Evolutionary conservation across 345 rosid species (phyloP).

Genomic region (Bruguiera gymnorhiza): DNA sequence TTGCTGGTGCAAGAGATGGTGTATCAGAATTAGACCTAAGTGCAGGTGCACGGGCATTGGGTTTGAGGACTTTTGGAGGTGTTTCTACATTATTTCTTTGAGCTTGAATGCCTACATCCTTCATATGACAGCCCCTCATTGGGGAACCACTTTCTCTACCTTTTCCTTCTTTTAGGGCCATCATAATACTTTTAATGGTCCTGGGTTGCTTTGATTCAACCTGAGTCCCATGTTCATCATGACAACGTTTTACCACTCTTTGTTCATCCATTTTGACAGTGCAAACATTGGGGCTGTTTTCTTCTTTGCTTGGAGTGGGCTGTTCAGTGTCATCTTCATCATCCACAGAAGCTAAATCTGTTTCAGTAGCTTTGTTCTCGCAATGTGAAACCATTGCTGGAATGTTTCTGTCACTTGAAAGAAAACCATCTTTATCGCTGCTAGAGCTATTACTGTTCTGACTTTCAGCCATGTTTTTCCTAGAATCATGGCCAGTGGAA

Average conservation of each 20-base stretch:
- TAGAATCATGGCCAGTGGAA: conserved; percentile 36
- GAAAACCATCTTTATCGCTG: conserved; percentile 75
- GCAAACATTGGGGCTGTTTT: conserved; percentile 32
- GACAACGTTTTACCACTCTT: conserved; percentile 39
- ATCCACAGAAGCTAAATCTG: conserved; percentile 52
- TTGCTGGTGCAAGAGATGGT: conserved; percentile 35
- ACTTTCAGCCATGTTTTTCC: conserved; percentile 82
- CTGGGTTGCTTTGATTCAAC: conserved; percentile 72
- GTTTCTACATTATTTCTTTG: conserved; percentile 57
- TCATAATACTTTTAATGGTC: conserved; percentile 78
- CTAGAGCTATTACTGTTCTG: conserved; percentile 81
- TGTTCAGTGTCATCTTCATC: conserved; percentile 58
- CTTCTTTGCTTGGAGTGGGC: conserved; percentile 44
- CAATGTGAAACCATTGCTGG: conserved; percentile 34
- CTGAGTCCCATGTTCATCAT: conserved; percentile 43
- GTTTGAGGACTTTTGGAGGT: conserved; percentile 62
- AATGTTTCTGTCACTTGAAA: conserved; percentile 46
- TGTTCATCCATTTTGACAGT: conserved; percentile 47
- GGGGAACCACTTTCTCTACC: conserved; percentile 84
- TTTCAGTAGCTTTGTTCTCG: conserved; percentile 47
- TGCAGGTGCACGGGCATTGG: conserved; percentile 44
- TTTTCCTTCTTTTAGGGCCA: conserved; percentile 91
- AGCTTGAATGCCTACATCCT: conserved; percentile 39
- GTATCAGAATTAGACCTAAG: conserved; percentile 50
- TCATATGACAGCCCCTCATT: conserved; percentile 58